A percentile compares a stretch with the other conserved stretches of the same genome.
Evolutionary conservation across 2,329 filamentous ascomycete genomes (phyloP).

Genomic region (Microcyclospora tardicrescens): DNA sequence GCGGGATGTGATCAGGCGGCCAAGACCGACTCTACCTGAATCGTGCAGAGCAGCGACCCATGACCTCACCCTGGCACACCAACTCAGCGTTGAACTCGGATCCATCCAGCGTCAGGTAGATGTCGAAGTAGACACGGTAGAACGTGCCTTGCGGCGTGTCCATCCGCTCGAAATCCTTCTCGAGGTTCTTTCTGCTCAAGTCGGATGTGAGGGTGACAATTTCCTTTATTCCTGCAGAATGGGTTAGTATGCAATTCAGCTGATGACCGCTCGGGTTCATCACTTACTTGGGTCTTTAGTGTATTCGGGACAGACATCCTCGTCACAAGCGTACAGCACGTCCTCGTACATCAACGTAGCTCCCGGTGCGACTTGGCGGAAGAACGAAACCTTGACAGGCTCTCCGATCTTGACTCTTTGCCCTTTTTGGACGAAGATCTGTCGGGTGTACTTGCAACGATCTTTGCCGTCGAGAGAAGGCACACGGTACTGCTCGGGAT

Average conservation of each 20-base stretch:
- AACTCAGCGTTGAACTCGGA: conserved; percentile 97
- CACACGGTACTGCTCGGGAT: conserved; percentile 95
- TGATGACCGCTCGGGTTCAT: neutral
- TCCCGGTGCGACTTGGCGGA: conserved; percentile 91
- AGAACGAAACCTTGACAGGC: conserved; percentile 96
- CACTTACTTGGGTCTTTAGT: conserved; percentile 97
- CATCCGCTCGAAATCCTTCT: conserved; percentile 99
- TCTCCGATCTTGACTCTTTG: conserved; percentile 99
- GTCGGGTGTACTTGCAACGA: conserved; percentile 93
- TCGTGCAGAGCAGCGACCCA: conserved; percentile 87
- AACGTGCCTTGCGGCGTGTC: conserved; percentile 95
- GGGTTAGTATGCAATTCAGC: conserved; percentile 15
- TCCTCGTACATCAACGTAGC: conserved; percentile 99
- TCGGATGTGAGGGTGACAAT: conserved; percentile 96
- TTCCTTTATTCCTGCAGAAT: conserved; percentile 77
- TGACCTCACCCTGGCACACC: conserved; percentile 98
- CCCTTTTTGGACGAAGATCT: conserved; percentile 97
- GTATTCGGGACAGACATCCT: conserved; percentile 95
- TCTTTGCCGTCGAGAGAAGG: conserved; percentile 94
- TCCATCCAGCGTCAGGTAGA: conserved; percentile 86
- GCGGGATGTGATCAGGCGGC: too few relatives aligned
- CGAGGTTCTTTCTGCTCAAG: conserved; percentile 91
- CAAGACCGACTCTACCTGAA: conserved; percentile 44
- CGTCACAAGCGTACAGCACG: conserved; percentile 92
- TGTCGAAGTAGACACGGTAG: conserved; percentile 60